These are phyloP conservation scores for Umbelopsis sp. DNA, from an alignment of 371 early-diverging fungal species.

Conservation along the genomic window DNA sequence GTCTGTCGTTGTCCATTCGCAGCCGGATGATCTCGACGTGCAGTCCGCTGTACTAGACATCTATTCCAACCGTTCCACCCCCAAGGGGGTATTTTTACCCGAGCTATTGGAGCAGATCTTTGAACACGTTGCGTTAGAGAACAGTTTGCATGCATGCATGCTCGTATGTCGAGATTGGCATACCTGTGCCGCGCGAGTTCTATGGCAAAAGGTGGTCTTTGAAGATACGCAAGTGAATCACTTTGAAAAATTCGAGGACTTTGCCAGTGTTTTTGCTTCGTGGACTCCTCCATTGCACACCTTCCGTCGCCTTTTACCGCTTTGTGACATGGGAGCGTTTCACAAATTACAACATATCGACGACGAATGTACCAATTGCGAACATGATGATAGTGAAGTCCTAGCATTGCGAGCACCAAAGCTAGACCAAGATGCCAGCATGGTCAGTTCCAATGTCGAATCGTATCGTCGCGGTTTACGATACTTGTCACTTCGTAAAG, in stretches of 20 bases:
- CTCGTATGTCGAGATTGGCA: conserved; percentile 36
- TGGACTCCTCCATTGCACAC: neutral
- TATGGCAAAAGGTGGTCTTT: conserved; percentile 35
- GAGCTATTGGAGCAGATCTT: conserved; percentile 15
- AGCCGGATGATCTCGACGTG: neutral
- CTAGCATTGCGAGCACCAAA: conserved; percentile 5
- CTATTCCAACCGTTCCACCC: neutral
- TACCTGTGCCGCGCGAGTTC: conserved; percentile 31
- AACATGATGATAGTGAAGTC: neutral
- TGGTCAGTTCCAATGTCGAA: conserved; percentile 5
- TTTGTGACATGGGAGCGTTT: conserved; percentile 10
- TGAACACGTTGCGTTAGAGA: conserved; percentile 10
- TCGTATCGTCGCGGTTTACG: conserved; percentile 35
- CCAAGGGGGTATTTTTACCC: conserved; percentile 13
- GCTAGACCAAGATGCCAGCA: neutral
- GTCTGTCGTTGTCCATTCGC: conserved; percentile 1
- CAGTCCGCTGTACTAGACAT: neutral
- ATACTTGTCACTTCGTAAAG: conserved; percentile 39
- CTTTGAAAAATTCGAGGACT: conserved; percentile 28
- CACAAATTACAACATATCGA: conserved; percentile 1
- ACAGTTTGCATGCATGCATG: conserved; percentile 29
- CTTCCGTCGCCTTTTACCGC: conserved; percentile 12
- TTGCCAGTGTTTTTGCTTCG: conserved; percentile 20
- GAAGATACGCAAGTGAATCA: conserved; percentile 33
- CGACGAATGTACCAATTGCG: conserved; percentile 1